A percentile compares a stretch with the other conserved stretches of the same genome.
These are phyloP conservation scores for Plectosphaerella sp. DNA, from an alignment of 2,329 filamentous ascomycete species.

Conservation along the genomic window DNA sequence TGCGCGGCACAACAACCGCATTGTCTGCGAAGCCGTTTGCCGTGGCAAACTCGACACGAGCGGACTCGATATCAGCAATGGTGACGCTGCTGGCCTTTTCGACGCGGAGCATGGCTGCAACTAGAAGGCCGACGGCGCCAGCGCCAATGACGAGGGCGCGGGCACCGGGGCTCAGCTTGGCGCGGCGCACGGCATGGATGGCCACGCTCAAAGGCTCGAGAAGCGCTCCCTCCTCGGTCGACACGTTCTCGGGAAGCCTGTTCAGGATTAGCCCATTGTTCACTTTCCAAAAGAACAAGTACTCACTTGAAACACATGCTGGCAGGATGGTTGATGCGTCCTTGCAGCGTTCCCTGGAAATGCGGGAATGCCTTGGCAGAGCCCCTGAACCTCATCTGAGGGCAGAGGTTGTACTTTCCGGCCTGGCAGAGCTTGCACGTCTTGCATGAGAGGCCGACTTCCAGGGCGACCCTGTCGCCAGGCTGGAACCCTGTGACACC, in stretches of 20 bases:
- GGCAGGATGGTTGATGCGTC: slow-evolving; percentile 24
- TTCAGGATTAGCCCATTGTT: not conserved
- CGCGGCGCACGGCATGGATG: slow-evolving; percentile 15
- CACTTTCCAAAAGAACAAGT: not conserved
- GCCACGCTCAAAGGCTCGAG: slow-evolving; percentile 10
- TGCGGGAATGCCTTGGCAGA: slow-evolving; percentile 21
- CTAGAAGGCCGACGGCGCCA: slow-evolving; percentile 25
- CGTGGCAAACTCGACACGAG: slow-evolving; percentile 2
- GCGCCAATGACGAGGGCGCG: slow-evolving; percentile 27
- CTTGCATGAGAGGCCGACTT: slow-evolving; percentile 59
- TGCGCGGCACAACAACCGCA: slow-evolving; percentile 13
- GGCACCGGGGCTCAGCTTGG: slow-evolving; percentile 8
- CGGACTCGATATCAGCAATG: not conserved
- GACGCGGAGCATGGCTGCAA: not conserved
- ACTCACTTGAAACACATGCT: slow-evolving; percentile 21
- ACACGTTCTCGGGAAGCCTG: slow-evolving; percentile 6
- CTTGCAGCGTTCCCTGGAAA: slow-evolving; percentile 27
- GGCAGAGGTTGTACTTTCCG: slow-evolving; percentile 40
- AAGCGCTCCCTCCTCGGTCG: slow-evolving; percentile 10
- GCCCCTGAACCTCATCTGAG: slow-evolving; percentile 24
- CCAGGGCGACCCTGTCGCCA: slow-evolving; percentile 65
- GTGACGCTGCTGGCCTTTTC: not conserved
- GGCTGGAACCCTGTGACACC: slow-evolving; percentile 51
- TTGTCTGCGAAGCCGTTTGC: slow-evolving; percentile 22
- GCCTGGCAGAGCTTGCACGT: slow-evolving; percentile 23